Evolutionary conservation across 2,329 filamentous ascomycete genomes (phyloP), one percentile per base, ranked within the genome.

Genomic region (Pseudogymnoascus sp.): DNA sequence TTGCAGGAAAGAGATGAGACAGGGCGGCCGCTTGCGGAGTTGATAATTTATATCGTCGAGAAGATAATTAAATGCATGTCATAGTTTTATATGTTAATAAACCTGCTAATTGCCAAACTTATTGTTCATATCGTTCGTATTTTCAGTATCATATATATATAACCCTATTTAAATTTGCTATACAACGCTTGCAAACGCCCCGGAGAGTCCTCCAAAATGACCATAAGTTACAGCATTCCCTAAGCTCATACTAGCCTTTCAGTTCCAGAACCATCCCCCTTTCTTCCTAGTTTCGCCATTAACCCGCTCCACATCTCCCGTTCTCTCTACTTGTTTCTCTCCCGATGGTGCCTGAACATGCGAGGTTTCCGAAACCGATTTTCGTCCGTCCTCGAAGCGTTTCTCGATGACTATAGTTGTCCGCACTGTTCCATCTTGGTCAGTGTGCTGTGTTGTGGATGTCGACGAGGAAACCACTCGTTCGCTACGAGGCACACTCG

Each of bases 211-310:
- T 34, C 31, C 31, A 34, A 10, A 61, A 16, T 61, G n/a, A 61
- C 10, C 36, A 7, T 6, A 61, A 8, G 14, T 25, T 13, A 41
- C 11, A 25, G 21, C 60, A 10, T 10, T 21, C 34, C n/a, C 10
- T 28, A 28, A 7, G 23, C 4, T 8, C 25, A 61, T 19, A 14
- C 34, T 6, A 25, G 3, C 5, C 11, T 23, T 41, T 69, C 51
- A 72, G 63, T 69, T 71, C 70, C 70, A 71, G 57, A 71, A 71
- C 70, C 70, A 71, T 2, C 69, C 68, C 37, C 67, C 67, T 10
- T 67, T 68, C 41, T 63, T 48, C 25, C 36, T 19, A 43, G 62
- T 62, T 19, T 62, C 67, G 34, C 23, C n/a, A 61, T 45, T 36
- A 7, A 16, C 4, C 7, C 13, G 36, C 23, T 63, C 61, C 1